These are phyloP conservation scores for Lactarius sanguifluus DNA, from an alignment of 768 basidiomycete species.

Conservation along the genomic window DNA sequence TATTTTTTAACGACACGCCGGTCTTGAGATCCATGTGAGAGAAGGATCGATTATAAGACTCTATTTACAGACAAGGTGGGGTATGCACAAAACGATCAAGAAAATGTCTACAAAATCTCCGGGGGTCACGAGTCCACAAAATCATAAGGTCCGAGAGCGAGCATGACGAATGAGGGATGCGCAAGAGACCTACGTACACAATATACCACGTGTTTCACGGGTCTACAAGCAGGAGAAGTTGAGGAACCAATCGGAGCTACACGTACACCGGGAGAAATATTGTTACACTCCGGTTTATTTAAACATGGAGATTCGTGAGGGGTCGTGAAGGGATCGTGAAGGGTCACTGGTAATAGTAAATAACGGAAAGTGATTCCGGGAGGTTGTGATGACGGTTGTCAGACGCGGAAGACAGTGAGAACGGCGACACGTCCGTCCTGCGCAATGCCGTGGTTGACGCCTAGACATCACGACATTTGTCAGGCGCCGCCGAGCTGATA, in stretches of 20 bases:
- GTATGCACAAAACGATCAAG: conserved; percentile 1
- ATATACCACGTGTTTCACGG: not conserved
- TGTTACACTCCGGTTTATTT: not conserved
- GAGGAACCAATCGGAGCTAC: not conserved
- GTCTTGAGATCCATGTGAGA: not conserved
- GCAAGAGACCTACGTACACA: not conserved
- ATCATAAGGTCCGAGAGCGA: not conserved
- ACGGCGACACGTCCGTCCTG: conserved; percentile 84
- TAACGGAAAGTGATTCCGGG: not conserved
- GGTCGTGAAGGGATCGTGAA: conserved; percentile 4
- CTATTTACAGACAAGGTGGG: not conserved
- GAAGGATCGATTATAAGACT: not conserved
- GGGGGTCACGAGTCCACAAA: not conserved
- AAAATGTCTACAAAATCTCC: not conserved
- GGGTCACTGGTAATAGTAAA: not conserved
- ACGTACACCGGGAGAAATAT: not conserved
- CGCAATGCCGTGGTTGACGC: conserved; percentile 76
- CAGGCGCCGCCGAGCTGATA: not conserved
- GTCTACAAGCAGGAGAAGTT: not conserved
- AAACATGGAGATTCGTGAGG: not conserved
- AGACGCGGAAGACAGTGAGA: conserved; percentile 60
- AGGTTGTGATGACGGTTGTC: not conserved
- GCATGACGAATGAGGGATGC: not conserved
- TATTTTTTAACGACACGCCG: not conserved
- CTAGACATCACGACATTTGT: conserved; percentile 38